phyloP scores from a whole-genome alignment of 352 stramenopile species.

The Thraustochytrium sp. region DNA sequence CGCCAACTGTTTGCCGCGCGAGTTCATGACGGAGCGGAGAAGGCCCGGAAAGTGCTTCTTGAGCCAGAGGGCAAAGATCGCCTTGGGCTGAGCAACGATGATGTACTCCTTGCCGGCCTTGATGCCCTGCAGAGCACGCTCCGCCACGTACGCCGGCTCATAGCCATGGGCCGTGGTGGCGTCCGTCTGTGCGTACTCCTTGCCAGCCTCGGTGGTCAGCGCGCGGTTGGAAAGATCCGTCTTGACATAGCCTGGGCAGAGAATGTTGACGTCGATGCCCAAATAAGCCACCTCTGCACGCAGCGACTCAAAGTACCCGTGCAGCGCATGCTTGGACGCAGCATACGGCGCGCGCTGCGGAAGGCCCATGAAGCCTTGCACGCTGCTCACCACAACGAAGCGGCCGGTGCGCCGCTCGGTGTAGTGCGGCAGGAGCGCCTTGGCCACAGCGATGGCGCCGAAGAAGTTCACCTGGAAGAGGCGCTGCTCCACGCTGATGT shows the following conservation, averaged over 20 bases:
- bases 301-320: constrained; percentile 64
- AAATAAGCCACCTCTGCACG: constrained; percentile 56
- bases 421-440: constrained; percentile 50
- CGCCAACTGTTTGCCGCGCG: constrained; percentile 44
- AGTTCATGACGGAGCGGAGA: constrained; percentile 49
- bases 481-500: constrained; percentile 52
- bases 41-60: constrained; percentile 42
- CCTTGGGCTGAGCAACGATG: constrained; percentile 49
- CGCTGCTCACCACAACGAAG: constrained; percentile 52
- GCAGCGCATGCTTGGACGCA: constrained; percentile 65
- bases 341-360: constrained; percentile 61
- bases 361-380: constrained; percentile 58
- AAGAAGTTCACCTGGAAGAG: constrained; percentile 58
- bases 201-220: constrained; percentile 56
- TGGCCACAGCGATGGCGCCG: constrained; percentile 50
- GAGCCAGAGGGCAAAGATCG: constrained; percentile 49
- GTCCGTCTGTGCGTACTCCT: constrained; percentile 59
- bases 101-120: constrained; percentile 45
- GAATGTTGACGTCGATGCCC: constrained; percentile 57
- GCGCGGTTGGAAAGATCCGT: constrained; percentile 59
- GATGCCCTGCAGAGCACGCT: constrained; percentile 43
- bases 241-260: constrained; percentile 62
- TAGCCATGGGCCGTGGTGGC: constrained; percentile 56
- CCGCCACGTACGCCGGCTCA: constrained; percentile 47
- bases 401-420: background rate